Base-by-base conservation (phyloP, 164 flowering plant genomes). In the Stephania yunnanensis region DNA sequence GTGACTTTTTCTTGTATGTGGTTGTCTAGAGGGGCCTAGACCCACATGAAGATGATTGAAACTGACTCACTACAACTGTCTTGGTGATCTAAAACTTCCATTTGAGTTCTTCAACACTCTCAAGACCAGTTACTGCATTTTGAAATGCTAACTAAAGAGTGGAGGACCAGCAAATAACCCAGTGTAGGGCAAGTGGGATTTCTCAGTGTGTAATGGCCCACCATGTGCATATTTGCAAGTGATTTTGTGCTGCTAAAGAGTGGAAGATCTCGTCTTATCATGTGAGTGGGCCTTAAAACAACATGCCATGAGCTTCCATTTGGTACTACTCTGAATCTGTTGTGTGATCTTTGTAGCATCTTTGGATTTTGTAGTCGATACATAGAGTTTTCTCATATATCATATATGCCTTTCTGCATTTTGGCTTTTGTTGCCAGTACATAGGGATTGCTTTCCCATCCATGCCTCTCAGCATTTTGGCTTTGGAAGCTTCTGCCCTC, bases 201-300 rank as follows among this genome's bases (percentile, higher is more conserved):
- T 36, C 42, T 36, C 25, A 25, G 64, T 58, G 64, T 9, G 15
- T 58, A 22, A 55, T 55, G 55, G 13, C 15, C 64, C 64, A 58
- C 20, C 64, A 58, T 58, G 64, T 58, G 64, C 20, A 58, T n/a
- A 58, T 58, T 58, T 19, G 20, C 64, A 58, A 58, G 20, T 2
- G 64, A 17, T 4, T n/a, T 58, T 15, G 6, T 15, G 19, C 64
- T 58, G 64, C 64, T 58, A 2, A 42, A 68, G 71, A 10, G 76
- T 48, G 71, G 70, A 50, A 74, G 76, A 46, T 67, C 65, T 74
- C 71, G 67, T 67, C 36, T 50, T 63, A 44, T 74, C 71, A 74
- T 50, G 76, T 67, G 44, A 74, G 64, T 58, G 20, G 64, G 64
- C 64, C 64, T 58, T 55, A 10, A 50, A 50, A 58, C 64, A 58